These are phyloP conservation scores for Gentiana macrophylla DNA, from an alignment of 257 asterid species.

Conservation along the genomic window DNA sequence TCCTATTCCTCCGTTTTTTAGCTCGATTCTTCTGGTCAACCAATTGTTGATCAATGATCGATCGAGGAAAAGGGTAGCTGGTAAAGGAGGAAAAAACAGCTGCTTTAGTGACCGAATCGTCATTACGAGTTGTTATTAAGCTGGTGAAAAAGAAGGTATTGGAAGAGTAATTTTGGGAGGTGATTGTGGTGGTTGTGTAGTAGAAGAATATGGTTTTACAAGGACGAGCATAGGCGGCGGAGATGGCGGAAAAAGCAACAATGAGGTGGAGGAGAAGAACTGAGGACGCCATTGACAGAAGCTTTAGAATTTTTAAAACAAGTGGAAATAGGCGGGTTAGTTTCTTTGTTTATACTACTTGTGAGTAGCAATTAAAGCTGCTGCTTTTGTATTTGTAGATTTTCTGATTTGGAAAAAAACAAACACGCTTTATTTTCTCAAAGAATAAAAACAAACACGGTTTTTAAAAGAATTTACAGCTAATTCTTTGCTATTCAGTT, in stretches of 20 bases:
- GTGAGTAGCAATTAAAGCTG: too few species aligned
- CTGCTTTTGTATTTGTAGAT: too few species aligned
- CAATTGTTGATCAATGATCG: conserved; percentile 31
- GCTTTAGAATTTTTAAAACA: neutral
- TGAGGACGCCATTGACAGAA: conserved; percentile 37
- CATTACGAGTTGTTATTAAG: conserved; percentile 9
- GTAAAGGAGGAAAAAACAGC: conserved; percentile 6
- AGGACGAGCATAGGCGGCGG: conserved; percentile 50
- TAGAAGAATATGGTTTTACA: conserved; percentile 60
- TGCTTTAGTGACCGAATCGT: neutral
- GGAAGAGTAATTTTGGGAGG: neutral
- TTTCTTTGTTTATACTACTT: too few species aligned
- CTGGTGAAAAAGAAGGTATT: conserved; percentile 8
- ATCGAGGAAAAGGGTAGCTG: conserved; percentile 11
- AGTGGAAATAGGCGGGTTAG: too few species aligned
- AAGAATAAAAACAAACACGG: too few species aligned
- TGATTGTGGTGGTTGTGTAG: conserved; percentile 26
- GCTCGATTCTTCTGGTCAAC: too few species aligned
- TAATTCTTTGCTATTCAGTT: too few species aligned
- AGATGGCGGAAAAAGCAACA: conserved; percentile 28
- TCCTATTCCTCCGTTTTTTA: conserved; percentile 10
- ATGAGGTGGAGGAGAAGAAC: conserved; percentile 26
- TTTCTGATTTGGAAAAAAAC: too few species aligned
- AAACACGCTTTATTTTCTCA: too few species aligned
- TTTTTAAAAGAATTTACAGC: too few species aligned